Conservation (phyloP, 2,329 filamentous ascomycete species). For the Madurella mycetomatis region DNA sequence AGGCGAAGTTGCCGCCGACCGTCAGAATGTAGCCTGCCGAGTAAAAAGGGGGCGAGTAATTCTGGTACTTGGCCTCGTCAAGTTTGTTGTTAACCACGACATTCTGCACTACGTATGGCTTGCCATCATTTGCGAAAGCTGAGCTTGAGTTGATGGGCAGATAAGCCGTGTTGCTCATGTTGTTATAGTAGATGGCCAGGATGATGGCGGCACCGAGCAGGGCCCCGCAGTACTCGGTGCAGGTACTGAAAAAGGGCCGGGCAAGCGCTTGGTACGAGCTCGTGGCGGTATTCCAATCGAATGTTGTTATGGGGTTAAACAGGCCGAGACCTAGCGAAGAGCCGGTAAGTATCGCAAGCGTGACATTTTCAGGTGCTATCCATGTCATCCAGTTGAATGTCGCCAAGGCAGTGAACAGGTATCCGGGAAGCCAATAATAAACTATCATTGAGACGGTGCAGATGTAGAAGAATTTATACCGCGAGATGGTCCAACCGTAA, state of each 20-base stretch:
- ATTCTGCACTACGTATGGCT: constrained; percentile 37
- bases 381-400: constrained; percentile 49
- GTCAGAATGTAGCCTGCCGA: constrained; percentile 40
- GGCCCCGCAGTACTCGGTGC: constrained; percentile 33
- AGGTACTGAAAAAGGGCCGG: constrained; percentile 39
- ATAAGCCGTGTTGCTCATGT: constrained; percentile 41
- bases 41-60: constrained; percentile 43
- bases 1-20: constrained; percentile 40
- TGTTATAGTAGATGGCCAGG: constrained; percentile 39
- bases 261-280: constrained; percentile 36
- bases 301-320: constrained; percentile 47
- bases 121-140: constrained; percentile 43
- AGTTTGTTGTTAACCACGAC: constrained; percentile 37
- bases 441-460: constrained; percentile 37
- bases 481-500: constrained; percentile 43
- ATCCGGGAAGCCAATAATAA: constrained; percentile 48
- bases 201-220: constrained; percentile 38
- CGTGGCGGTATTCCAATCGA: constrained; percentile 46
- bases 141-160: constrained; percentile 45
- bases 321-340: constrained; percentile 37
- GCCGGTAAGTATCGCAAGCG: constrained; percentile 41
- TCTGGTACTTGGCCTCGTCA: constrained; percentile 36
- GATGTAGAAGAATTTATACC: constrained; percentile 42
- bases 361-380: constrained; percentile 44
- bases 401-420: constrained; percentile 40